Evolutionary conservation across 2,329 filamentous ascomycete species (phyloP).

Genomic region (Monilinia vaccinii-corymbosi): DNA sequence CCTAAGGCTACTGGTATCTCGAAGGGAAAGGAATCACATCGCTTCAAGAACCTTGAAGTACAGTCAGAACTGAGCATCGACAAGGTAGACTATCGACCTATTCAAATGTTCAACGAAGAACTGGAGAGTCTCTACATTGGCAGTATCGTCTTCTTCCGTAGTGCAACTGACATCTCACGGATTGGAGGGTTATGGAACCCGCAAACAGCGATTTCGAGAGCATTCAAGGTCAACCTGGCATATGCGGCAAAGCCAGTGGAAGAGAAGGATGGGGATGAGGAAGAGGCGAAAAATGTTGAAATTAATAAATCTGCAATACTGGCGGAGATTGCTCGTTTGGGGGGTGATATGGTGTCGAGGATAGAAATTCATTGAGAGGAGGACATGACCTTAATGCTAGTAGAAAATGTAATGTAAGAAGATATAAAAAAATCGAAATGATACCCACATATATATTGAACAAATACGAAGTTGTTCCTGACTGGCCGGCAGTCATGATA

Average conservation of each 20-base stretch:
- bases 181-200: constrained; percentile 62
- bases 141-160: constrained; percentile 71
- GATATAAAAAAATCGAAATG: neutral
- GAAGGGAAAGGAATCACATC: constrained; percentile 33
- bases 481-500: neutral
- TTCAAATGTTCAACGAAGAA: constrained; percentile 55
- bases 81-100: constrained; percentile 49
- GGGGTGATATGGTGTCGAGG: constrained; percentile 56
- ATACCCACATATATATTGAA: constrained; percentile 6
- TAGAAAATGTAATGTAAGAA: neutral
- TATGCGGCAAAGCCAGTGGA: constrained; percentile 48
- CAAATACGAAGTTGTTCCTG: neutral
- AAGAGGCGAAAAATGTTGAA: constrained; percentile 41
- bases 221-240: constrained; percentile 62
- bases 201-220: constrained; percentile 33
- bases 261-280: constrained; percentile 23
- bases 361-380: constrained; percentile 41
- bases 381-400: neutral
- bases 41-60: constrained; percentile 75
- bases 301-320: constrained; percentile 61
- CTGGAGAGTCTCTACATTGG: constrained; percentile 58
- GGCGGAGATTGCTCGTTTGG: constrained; percentile 62
- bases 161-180: constrained; percentile 45
- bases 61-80: constrained; percentile 36
- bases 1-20: constrained; percentile 27